phyloP scores from a whole-genome alignment of 2,329 filamentous ascomycete genomes.

The Exophiala sp. region DNA sequence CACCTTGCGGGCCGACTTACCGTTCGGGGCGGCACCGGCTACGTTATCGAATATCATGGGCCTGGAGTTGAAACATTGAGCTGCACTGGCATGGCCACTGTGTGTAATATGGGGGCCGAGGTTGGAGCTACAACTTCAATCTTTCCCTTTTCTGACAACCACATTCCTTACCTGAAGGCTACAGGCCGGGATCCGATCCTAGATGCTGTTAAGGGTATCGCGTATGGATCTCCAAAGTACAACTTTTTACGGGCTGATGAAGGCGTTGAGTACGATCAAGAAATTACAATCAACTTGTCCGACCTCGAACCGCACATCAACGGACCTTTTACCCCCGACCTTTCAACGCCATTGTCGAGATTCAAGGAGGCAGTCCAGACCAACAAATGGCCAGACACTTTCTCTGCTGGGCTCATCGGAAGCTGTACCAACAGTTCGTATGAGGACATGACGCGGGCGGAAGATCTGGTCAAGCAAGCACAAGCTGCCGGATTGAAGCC shows the following conservation, averaged over 20 bases:
- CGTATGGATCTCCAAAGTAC: conserved; percentile 51
- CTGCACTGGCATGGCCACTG: conserved; percentile 87
- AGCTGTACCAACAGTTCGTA: conserved; percentile 99
- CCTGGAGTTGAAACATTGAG: conserved; percentile 83
- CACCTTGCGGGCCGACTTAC: conserved; percentile 83
- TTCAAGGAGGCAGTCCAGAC: conserved; percentile 80
- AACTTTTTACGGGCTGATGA: conserved; percentile 71
- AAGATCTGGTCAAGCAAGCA: conserved; percentile 88
- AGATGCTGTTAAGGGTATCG: conserved; percentile 57
- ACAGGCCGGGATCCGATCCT: conserved; percentile 72
- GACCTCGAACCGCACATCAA: conserved; percentile 93
- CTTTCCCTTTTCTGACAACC: conserved; percentile 84
- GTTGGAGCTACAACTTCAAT: conserved; percentile 92
- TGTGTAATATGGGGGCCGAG: conserved; percentile 79
- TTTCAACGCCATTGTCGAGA: conserved; percentile 83
- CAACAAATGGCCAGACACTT: conserved; percentile 83
- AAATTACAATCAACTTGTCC: conserved; percentile 85
- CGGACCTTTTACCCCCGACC: conserved; percentile 90
- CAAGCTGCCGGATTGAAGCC: conserved; percentile 83
- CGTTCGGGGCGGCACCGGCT: conserved; percentile 88
- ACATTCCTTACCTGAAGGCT: conserved; percentile 76
- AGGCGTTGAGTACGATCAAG: conserved; percentile 78
- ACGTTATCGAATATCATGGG: conserved; percentile 89
- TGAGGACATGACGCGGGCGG: conserved; percentile 94
- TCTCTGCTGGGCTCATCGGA: conserved; percentile 90